Evolutionary conservation across 495 filamentous ascomycete species (phyloP).

Genomic region (Aspergillus baeticus): DNA sequence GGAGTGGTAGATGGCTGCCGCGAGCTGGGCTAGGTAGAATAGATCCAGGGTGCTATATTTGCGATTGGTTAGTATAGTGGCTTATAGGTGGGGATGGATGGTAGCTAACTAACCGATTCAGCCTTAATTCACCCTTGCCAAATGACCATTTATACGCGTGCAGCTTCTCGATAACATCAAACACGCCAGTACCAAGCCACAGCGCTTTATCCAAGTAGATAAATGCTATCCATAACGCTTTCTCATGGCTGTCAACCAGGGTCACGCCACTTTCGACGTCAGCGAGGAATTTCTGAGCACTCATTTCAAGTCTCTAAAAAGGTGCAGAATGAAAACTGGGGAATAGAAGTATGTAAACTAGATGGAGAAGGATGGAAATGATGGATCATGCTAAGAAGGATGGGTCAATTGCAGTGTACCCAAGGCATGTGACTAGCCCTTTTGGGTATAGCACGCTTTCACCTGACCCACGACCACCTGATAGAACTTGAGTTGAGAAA

Average conservation of each 20-base stretch:
- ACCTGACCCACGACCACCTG: background rate
- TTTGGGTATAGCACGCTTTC: background rate
- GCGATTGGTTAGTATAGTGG: slow-evolving; percentile 5
- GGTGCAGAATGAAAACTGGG: background rate
- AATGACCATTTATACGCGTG: slow-evolving; percentile 23
- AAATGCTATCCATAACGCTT: slow-evolving; percentile 22
- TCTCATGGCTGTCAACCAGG: slow-evolving; percentile 19
- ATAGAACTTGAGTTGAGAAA: too few relatives aligned
- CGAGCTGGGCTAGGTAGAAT: slow-evolving; percentile 26
- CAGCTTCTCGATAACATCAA: slow-evolving; percentile 23
- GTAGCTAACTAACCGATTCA: slow-evolving; percentile 22
- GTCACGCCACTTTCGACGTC: slow-evolving; percentile 20
- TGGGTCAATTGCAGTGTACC: too few relatives aligned
- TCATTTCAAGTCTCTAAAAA: slow-evolving; percentile 11
- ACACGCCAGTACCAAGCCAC: slow-evolving; percentile 18
- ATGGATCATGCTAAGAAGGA: background rate
- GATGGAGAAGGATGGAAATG: background rate
- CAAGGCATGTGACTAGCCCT: background rate
- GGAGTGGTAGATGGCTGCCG: slow-evolving; percentile 25
- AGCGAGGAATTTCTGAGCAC: slow-evolving; percentile 19
- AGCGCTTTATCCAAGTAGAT: slow-evolving; percentile 23
- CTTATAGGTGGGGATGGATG: slow-evolving; percentile 3
- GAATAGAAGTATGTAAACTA: background rate
- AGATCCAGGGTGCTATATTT: slow-evolving; percentile 25
- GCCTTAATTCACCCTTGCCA: slow-evolving; percentile 21